Base-by-base conservation (phyloP, 805 yeast genomes). In the Cyberlindnera mrakii region DNA sequence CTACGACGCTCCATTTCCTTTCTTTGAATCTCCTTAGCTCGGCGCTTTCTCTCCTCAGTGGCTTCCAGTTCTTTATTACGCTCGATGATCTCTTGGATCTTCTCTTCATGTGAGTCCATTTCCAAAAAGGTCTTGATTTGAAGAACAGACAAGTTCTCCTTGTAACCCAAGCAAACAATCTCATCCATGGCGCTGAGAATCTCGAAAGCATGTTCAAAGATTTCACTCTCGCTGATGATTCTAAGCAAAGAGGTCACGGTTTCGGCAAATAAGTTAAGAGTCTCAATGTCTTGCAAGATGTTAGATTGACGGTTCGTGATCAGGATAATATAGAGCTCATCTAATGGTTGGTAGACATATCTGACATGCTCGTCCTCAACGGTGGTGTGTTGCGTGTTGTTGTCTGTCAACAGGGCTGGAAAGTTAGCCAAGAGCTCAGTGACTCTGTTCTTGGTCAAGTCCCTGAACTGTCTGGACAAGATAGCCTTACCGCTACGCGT, bases 31-130 rank as follows among this genome's bases (percentile, higher is more conserved):
- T 85, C 95, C 64, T 85, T 87, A 40, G 98, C 97, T 62, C 87
- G 82, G 66, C 95, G 85, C 69, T 91, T 91, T 67, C 98, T 83
- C 66, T 91, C 96, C 67, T 93, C 99, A 43, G 87, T 82, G 33
- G 99, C 99, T 66, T 91, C 99, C 57, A 86, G 70, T 68, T 93
- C 99, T 68, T 93, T 93, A 71, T 93, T 93, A 64, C 90, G 81
- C 67, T 88, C 98, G 57, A 93, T 93, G 62, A 93, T 90, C 63
- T 93, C 97, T 71, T 93, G 98, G 60, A 95, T 91, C 72, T 87
- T 91, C 68, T 93, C 99, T 67, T 93, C 99, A 63, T 93, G 97
- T 33, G 96, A 85, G 67, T 93, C 98, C 98, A 93, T 91, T 61
- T 88, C 91, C 69, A 93, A 71, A 66, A 86, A 91, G 11, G 95